Percentiles rank a stretch among this genome's conserved stretches.
phyloP scores from a whole-genome alignment of 176 grass and related monocot species.

The Typha latifolia region DNA sequence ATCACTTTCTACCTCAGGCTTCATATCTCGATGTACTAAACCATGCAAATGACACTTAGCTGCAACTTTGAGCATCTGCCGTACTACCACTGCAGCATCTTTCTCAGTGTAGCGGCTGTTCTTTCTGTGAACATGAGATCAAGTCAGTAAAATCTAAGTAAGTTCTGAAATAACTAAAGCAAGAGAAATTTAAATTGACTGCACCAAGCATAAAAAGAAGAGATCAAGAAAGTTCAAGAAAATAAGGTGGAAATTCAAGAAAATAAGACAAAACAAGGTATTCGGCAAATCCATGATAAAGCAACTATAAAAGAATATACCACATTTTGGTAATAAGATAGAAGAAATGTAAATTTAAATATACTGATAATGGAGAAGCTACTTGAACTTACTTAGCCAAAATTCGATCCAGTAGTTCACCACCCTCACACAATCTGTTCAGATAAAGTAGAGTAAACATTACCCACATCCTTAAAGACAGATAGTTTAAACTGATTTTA shows the following conservation, averaged over 20 bases:
- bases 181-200: background rate
- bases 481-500: background rate
- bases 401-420: conserved; percentile 94
- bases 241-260: background rate
- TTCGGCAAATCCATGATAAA: conserved; percentile 8
- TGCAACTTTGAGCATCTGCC: conserved; percentile 98
- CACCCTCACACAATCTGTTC: conserved; percentile 94
- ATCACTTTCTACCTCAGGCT: conserved; percentile 78
- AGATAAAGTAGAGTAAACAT: conserved; percentile 19
- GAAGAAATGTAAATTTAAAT: conserved; percentile 10
- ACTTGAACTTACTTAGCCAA: conserved; percentile 79
- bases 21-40: conserved; percentile 97
- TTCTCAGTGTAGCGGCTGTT: conserved; percentile 94
- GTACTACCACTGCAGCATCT: conserved; percentile 91
- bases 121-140: conserved; percentile 41
- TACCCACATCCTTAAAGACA: conserved; percentile 2
- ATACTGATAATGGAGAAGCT: conserved; percentile 9
- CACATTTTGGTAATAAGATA: background rate
- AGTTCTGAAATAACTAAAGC: background rate
- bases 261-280: background rate
- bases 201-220: background rate
- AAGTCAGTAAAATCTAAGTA: background rate
- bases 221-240: background rate
- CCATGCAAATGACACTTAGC: conserved; percentile 95
- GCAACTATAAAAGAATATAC: too few species aligned